Evolutionary conservation across 345 rosid species (phyloP).

Genomic region (Leavenworthia alabamica): DNA sequence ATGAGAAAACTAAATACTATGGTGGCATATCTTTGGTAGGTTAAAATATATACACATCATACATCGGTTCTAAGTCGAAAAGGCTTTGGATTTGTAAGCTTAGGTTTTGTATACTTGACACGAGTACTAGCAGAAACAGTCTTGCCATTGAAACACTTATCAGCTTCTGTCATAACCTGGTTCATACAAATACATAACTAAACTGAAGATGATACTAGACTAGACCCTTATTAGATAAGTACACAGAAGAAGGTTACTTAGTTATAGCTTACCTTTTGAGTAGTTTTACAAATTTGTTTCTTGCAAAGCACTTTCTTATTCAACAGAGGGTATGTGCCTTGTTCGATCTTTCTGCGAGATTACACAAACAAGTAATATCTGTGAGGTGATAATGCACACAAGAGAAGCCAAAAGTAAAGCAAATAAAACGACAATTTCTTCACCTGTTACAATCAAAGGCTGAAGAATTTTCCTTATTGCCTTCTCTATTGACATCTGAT

Average conservation of each 20-base stretch:
- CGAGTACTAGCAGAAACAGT: constrained; percentile 23
- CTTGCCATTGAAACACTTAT: constrained; percentile 38
- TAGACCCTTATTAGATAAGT: neutral
- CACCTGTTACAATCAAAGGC: constrained; percentile 51
- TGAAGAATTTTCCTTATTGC: constrained; percentile 51
- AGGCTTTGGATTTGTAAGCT: constrained; percentile 88
- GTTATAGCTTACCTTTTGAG: constrained; percentile 35
- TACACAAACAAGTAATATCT: neutral
- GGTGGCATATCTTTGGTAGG: neutral
- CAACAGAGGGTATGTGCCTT: neutral
- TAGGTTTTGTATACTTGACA: constrained; percentile 55
- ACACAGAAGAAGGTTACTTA: neutral
- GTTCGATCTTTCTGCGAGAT: constrained; percentile 35
- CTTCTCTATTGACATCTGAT: constrained; percentile 27
- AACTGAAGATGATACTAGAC: neutral
- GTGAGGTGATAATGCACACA: too few species aligned
- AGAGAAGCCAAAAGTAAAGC: neutral
- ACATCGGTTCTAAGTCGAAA: constrained; percentile 94
- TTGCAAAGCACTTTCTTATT: constrained; percentile 37
- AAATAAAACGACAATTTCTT: neutral
- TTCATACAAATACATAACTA: constrained; percentile 13
- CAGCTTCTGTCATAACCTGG: constrained; percentile 37
- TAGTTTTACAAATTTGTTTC: constrained; percentile 32
- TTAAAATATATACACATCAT: constrained; percentile 20
- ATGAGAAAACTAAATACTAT: neutral